These are phyloP conservation scores for Metschnikowia drakensbergensis DNA, from an alignment of 805 yeast species.

Conservation along the genomic window DNA sequence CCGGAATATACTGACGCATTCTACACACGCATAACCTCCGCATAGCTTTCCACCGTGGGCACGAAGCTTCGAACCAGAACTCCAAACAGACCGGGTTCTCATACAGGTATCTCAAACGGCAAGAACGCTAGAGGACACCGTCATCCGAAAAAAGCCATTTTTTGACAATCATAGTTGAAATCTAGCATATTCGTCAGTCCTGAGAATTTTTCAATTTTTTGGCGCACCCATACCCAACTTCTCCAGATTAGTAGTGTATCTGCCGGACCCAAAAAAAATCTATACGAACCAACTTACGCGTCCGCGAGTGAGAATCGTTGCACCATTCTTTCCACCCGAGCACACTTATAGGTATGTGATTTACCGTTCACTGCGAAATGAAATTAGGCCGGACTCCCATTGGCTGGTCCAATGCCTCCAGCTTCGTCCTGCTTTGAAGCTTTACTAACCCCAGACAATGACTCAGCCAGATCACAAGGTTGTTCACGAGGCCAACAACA, in stretches of 20 bases:
- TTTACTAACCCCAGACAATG: constrained; percentile 19
- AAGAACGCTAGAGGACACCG: too few species aligned
- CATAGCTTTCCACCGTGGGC: neutral
- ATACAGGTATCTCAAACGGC: too few species aligned
- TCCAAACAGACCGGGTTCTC: too few species aligned
- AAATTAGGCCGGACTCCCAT: neutral
- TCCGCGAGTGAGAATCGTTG: constrained; percentile 1
- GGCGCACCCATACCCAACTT: constrained; percentile 4
- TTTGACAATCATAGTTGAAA: too few species aligned
- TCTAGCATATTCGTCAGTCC: neutral
- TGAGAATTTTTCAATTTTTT: neutral
- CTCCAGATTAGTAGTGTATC: constrained; percentile 13
- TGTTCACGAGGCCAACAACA: constrained; percentile 60
- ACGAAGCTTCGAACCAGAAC: neutral
- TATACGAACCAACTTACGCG: constrained; percentile 1
- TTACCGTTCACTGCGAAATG: too few species aligned
- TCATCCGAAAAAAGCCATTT: too few species aligned
- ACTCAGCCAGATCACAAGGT: constrained; percentile 38
- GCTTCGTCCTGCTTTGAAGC: neutral
- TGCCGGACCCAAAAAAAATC: constrained; percentile 10
- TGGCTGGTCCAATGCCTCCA: neutral
- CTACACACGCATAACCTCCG: neutral
- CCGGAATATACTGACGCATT: too few species aligned
- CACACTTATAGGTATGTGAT: constrained; percentile 3
- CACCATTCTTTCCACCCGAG: constrained; percentile 2